Evolutionary conservation across 305 asterid species (phyloP), one percentile per base, ranked within the genome.

Genomic region (Fraxinus paxiana): DNA sequence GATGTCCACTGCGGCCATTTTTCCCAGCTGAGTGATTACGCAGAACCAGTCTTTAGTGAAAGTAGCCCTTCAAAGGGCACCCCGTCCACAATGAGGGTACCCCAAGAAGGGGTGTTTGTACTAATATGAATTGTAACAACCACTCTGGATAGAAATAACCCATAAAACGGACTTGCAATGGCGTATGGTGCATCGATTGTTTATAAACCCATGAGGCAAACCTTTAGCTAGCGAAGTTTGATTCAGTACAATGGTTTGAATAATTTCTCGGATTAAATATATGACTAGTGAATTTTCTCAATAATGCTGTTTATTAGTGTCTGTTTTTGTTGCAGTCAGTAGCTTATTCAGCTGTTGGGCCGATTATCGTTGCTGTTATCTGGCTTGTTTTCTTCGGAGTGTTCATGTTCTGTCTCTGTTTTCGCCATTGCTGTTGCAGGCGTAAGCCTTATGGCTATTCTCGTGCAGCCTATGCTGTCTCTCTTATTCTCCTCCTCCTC

Each of bases 381-480:
- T 86, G 89, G 89, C 79, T 86, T 75, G 6, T 82, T 38, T 6
- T 77, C 13, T 86, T 84, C 24, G 87, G 86, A 82, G 5, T 86
- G 75, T 77, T 34, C 79, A 76, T 86, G 77, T 24, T 84, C 1
- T 82, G 81, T 75, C 71, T 82, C 59, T 84, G 82, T 77, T 74
- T 81, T 22, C 79, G 87, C 7, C 75, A 80, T 20, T 82, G 85
- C 74, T 86, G 85, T 80, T 84, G 84, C 73, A 20, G 79, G 26
- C 78, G 77, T 38, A 69, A 82, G 1, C 26, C 22, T 69, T 82
- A 84, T 37, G 86, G 87, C 73, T 86, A 84, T 79, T 84, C 87
- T 8, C 70, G 15, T 69, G 18, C 48, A 2, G 84, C 87, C 69
- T 84, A 84, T 69, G 80, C 34, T 28, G 6, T 82, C 80, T 82